Conservation (phyloP, 192 early-diverging fungal genomes). For the Funneliformis geosporum region DNA sequence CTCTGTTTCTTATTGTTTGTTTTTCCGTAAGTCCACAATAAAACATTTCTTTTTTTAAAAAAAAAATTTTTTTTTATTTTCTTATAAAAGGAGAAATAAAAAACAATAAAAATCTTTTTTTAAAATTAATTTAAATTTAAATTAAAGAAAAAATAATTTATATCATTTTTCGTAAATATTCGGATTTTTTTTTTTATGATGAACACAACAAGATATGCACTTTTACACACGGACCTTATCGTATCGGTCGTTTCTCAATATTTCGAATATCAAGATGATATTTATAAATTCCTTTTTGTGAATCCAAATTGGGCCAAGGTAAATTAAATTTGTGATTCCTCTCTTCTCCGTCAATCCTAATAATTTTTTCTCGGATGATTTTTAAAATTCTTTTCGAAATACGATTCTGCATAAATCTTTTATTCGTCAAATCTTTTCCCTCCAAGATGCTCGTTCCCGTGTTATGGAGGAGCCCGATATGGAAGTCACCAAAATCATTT, state of each 20-base stretch:
- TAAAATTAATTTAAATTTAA: too few relatives aligned
- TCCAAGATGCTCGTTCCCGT: not conserved
- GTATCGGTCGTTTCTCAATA: not conserved
- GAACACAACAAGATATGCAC: not conserved
- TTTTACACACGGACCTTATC: not conserved
- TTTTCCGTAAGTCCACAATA: too few relatives aligned
- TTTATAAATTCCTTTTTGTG: not conserved
- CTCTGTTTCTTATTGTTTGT: too few relatives aligned
- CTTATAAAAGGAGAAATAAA: too few relatives aligned
- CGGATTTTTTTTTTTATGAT: not conserved
- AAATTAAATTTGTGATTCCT: not conserved
- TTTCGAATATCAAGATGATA: constrained; percentile 3
- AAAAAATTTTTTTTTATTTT: too few relatives aligned
- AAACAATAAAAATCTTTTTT: too few relatives aligned
- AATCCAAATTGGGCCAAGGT: not conserved
- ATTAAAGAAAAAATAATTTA: too few relatives aligned
- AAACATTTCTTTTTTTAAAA: too few relatives aligned
- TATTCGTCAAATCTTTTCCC: not conserved
- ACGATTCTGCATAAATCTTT: not conserved
- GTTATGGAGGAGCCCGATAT: not conserved
- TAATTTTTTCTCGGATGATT: not conserved
- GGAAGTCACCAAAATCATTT: not conserved
- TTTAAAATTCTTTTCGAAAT: not conserved
- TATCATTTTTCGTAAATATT: too few relatives aligned
- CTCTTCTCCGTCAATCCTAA: not conserved